Base-by-base conservation (phyloP, 2,329 filamentous ascomycete species). In the Fusarium verticillioides region DNA sequence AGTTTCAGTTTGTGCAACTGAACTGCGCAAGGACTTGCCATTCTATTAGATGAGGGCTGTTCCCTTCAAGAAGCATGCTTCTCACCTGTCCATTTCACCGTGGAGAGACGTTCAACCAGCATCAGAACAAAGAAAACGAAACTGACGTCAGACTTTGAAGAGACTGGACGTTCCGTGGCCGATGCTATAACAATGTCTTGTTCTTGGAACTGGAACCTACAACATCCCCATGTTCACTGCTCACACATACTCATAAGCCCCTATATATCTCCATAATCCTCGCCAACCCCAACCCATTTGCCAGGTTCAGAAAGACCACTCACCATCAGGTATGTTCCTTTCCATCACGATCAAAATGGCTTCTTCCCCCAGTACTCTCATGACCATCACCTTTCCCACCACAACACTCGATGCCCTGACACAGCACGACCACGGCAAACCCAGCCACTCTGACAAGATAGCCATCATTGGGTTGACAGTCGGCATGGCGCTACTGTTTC, bases 281-380 rank as follows among this genome's bases (percentile, higher is more conserved):
- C 47, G 3, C 23, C 16, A 19, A 21, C 40, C 19, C 21, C 23
- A 30, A 28, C 7, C 13, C 15, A n/a, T 54, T 10, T n/a, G 10
- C 34, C 50, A 30, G 30, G 12, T 36, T 18, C 8, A n/a, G 18
- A 46, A 37, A 18, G 13, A 30, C 26, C 26, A 30, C 12, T 23
- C 32, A 21, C 37, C 23, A 19, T 19, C 32, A 58, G 18, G 56
- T 12, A 60, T 39, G 34, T 15, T 52, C 11, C 2, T 60, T 4
- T n/a, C 34, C 21, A 36, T 52, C 16, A 2, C 16, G 16, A 36
- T 39, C 34, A 65, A 46, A 26, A 72, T 72, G 69, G 42, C 69
- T 44, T 46, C 69, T 44, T 46, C 58, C 39, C 23, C 32, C 10
- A 68, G 19, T 42, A 56, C 54, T 46, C 46, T 70, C 43, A 60